Evolutionary conservation across 129 eudicot species (phyloP), one percentile per base, ranked within the genome.

Genomic region (Rutidosis leptorrhynchoides): DNA sequence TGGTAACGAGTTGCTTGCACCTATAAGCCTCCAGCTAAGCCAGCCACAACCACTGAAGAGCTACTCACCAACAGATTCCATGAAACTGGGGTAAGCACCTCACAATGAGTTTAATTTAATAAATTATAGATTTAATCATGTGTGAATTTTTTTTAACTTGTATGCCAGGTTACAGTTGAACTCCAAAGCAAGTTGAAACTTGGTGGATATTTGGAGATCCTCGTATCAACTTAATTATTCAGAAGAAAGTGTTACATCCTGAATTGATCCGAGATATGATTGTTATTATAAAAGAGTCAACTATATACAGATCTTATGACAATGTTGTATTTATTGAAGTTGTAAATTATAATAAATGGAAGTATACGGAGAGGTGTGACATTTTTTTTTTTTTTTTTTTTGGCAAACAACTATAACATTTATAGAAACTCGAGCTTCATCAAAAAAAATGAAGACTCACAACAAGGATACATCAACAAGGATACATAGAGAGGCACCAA

Each of bases 11-110:
- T 61, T 78, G 60, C 67, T 78, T 72, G 73, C 70, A 65, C 85
- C 87, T 26, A 81, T 79, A 67, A 81, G 52, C 70, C 90, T 87
- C 64, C 78, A 88, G 85, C 82, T 92, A 59, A 78, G 89, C 81
- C 96, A 64, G 54, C 95, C 90, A 73, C 84, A 75, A 58, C 78
- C 77, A 61, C 84, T 62, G 62, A 78, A 62, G 40, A 76, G 56
- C 68, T 81, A 71, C 60, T 73, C 56, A 69, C 74, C 85, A n/a
- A 58, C 72, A 45, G 75, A 78, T 65, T 28, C 80, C 55, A 67
- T 71, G 75, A 76, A 78, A 70, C 67, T 92, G 30, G 87, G 96
- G 96, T 92, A 82, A 68, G 75, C 25, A 60, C 45, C 15, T 17
- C 16, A 24, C 14, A 27, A 43, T n/a, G 55, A 49, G 23, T 26